phyloP scores from a whole-genome alignment of 768 basidiomycete genomes.

The Glaciozyma antarctica region DNA sequence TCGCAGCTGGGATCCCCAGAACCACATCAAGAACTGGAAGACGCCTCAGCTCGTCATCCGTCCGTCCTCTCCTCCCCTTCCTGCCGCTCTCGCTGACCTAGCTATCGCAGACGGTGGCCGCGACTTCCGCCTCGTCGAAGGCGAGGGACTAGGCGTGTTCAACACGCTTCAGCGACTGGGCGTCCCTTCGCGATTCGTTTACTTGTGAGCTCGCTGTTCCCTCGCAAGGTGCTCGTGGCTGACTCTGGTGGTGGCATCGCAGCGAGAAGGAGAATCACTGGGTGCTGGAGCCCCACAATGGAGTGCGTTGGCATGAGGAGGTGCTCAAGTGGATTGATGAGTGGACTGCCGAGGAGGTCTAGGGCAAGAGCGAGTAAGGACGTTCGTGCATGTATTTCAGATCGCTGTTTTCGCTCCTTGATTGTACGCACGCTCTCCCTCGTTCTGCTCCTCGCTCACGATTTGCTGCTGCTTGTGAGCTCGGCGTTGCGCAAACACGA shows the following conservation, averaged over 20 bases:
- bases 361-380: no score
- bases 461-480: no score
- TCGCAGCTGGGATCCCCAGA: slow-evolving; percentile 28
- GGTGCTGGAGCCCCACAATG: slow-evolving; percentile 70
- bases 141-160: slow-evolving; percentile 31
- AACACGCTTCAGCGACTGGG: slow-evolving; percentile 34
- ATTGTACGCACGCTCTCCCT: no score
- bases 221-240: no score
- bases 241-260: no score
- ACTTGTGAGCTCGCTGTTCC: slow-evolving; percentile 55
- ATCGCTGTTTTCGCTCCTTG: no score
- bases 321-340: slow-evolving; percentile 78
- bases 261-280: slow-evolving; percentile 65
- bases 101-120: slow-evolving; percentile 24
- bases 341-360: slow-evolving; percentile 32
- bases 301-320: slow-evolving; percentile 72
- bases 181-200: slow-evolving; percentile 43
- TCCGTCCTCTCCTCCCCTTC: neutral
- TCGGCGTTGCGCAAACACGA: no score
- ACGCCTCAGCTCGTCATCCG: slow-evolving; percentile 35
- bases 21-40: slow-evolving; percentile 31
- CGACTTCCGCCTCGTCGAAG: slow-evolving; percentile 31
- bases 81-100: neutral
- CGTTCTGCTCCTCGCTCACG: no score
- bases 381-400: no score